These are phyloP conservation scores for Daldinia concentrica DNA, from an alignment of 495 filamentous ascomycete species.

Conservation along the genomic window DNA sequence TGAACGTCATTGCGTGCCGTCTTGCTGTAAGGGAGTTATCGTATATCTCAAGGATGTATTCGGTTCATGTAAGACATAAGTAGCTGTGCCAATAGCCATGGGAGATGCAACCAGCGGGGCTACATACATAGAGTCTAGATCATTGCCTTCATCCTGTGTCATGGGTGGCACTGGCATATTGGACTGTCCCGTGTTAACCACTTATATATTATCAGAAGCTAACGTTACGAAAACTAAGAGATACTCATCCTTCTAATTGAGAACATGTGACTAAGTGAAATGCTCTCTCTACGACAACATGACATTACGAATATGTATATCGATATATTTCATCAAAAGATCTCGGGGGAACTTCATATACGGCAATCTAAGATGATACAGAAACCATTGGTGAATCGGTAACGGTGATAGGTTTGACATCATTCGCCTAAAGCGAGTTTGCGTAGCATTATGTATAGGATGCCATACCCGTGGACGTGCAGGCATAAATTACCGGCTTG, in stretches of 20 bases:
- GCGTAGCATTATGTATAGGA: constrained; percentile 32
- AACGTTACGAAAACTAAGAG: constrained; percentile 1
- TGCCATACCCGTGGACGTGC: constrained; percentile 15
- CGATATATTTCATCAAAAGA: background rate
- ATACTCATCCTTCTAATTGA: background rate
- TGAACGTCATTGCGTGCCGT: constrained; percentile 27
- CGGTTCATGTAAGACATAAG: constrained; percentile 25
- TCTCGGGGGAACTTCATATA: background rate
- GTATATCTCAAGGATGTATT: constrained; percentile 25
- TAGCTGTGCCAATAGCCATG: constrained; percentile 22
- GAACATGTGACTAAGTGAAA: background rate
- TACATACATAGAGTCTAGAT: constrained; percentile 33
- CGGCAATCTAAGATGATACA: constrained; percentile 21
- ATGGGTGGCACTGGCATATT: constrained; percentile 24
- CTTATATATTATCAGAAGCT: background rate
- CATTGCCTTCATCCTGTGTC: constrained; percentile 37
- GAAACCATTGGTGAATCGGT: constrained; percentile 16
- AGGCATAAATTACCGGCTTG: constrained; percentile 18
- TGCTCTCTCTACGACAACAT: constrained; percentile 13
- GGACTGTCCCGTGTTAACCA: background rate
- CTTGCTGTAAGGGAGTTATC: constrained; percentile 36
- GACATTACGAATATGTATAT: constrained; percentile 10
- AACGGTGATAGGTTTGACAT: constrained; percentile 41
- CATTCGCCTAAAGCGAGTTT: constrained; percentile 36
- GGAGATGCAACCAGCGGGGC: constrained; percentile 6